A percentile compares a stretch with the other conserved stretches of the same genome.
These are phyloP conservation scores for Domatiomyces globalis DNA, from an alignment of 2,329 filamentous ascomycete genomes.

Conservation along the genomic window DNA sequence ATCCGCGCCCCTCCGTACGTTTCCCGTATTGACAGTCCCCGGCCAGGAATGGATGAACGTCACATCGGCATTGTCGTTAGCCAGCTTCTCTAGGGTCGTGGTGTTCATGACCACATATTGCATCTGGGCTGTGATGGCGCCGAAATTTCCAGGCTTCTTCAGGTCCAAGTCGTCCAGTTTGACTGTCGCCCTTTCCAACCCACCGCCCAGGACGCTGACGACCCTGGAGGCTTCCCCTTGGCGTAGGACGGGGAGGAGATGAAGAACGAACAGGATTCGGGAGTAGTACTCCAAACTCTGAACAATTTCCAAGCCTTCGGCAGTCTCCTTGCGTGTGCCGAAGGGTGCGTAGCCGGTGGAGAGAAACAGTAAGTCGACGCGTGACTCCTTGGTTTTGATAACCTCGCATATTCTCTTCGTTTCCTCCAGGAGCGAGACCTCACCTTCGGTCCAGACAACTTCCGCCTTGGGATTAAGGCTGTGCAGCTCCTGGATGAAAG, in stretches of 20 bases:
- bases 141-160: constrained; percentile 23
- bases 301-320: constrained; percentile 31
- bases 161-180: constrained; percentile 25
- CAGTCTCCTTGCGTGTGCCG: constrained; percentile 25
- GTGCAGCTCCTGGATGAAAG: constrained; percentile 27
- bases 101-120: constrained; percentile 25
- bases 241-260: constrained; percentile 30
- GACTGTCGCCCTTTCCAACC: constrained; percentile 20
- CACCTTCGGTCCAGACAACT: constrained; percentile 31
- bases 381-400: constrained; percentile 27
- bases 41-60: constrained; percentile 27
- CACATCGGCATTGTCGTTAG: constrained; percentile 21
- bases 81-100: constrained; percentile 22
- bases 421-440: constrained; percentile 34
- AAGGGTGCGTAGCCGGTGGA: constrained; percentile 33
- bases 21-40: constrained; percentile 26
- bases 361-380: constrained; percentile 33
- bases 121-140: constrained; percentile 20
- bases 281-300: constrained; percentile 32
- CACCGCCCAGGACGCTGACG: constrained; percentile 25
- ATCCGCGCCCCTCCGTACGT: constrained; percentile 17
- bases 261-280: constrained; percentile 29
- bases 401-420: constrained; percentile 26
- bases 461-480: constrained; percentile 28
- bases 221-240: constrained; percentile 22